Evolutionary conservation across 805 yeast species (phyloP).

Genomic region (Saitoella complicata): DNA sequence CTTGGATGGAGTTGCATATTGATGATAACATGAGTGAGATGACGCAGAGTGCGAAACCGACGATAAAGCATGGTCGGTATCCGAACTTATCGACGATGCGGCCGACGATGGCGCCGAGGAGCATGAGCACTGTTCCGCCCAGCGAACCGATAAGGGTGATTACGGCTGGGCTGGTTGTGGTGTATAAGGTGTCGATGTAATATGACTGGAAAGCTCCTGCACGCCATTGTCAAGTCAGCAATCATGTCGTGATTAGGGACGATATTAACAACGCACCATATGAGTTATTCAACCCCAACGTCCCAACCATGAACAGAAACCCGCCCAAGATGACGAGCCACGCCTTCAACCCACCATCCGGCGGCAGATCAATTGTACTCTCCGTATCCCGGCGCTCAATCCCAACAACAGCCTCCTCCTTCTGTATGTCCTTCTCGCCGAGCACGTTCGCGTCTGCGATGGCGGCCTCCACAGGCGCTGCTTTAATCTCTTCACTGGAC

Average conservation of each 20-base stretch:
- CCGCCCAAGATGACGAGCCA: neutral
- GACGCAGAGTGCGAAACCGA: conserved; percentile 31
- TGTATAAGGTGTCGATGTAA: no score
- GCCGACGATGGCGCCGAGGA: conserved; percentile 20
- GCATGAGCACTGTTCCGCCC: neutral
- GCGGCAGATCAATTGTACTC: neutral
- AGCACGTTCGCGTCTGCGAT: no score
- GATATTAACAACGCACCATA: neutral
- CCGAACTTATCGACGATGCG: conserved; percentile 30
- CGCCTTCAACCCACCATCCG: neutral
- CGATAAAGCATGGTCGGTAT: conserved; percentile 20
- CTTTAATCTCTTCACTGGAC: no score
- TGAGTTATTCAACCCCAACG: neutral
- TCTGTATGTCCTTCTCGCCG: no score
- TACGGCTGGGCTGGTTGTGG: neutral
- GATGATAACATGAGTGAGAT: conserved; percentile 33
- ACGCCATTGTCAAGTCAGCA: no score
- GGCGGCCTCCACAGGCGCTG: no score
- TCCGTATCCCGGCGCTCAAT: no score
- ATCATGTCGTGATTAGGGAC: no score
- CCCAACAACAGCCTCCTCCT: no score
- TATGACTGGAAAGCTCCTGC: no score
- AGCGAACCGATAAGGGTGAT: neutral
- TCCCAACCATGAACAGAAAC: neutral
- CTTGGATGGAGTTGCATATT: conserved; percentile 31